These are phyloP conservation scores for Solanum peruvianum DNA, from an alignment of 257 asterid genomes.

Conservation along the genomic window DNA sequence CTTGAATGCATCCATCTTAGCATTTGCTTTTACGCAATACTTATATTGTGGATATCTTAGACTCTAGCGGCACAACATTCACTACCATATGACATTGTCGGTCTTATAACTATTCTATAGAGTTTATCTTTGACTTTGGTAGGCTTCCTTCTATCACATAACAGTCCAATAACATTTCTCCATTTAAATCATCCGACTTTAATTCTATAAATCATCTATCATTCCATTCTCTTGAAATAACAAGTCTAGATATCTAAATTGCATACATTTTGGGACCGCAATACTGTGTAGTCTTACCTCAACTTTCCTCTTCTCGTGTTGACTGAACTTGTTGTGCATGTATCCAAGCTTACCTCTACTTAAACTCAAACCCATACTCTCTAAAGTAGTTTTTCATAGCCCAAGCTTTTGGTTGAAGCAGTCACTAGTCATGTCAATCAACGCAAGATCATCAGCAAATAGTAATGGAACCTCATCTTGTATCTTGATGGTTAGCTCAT, in stretches of 20 bases:
- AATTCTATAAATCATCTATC: neutral
- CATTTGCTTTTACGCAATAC: neutral
- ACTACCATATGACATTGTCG: neutral
- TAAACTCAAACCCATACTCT: neutral
- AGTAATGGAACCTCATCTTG: neutral
- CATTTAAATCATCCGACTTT: neutral
- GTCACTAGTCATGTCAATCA: neutral
- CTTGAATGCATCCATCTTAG: neutral
- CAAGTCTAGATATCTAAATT: neutral
- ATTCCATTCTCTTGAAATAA: neutral
- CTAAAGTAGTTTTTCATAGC: neutral
- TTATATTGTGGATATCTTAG: neutral
- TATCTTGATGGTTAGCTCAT: neutral
- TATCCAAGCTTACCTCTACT: neutral
- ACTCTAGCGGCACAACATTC: neutral
- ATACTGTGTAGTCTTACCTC: neutral
- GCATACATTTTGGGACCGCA: neutral
- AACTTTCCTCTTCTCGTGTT: neutral
- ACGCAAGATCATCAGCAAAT: neutral
- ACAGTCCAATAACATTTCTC: neutral
- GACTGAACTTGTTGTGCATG: neutral
- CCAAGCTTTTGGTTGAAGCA: neutral
- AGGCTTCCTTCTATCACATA: neutral
- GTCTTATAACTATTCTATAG: neutral
- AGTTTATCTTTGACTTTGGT: neutral